Percentiles rank a stretch among this genome's conserved stretches.
Evolutionary conservation across 306 rosid species (phyloP).

Genomic region (Rosa multiflora): DNA sequence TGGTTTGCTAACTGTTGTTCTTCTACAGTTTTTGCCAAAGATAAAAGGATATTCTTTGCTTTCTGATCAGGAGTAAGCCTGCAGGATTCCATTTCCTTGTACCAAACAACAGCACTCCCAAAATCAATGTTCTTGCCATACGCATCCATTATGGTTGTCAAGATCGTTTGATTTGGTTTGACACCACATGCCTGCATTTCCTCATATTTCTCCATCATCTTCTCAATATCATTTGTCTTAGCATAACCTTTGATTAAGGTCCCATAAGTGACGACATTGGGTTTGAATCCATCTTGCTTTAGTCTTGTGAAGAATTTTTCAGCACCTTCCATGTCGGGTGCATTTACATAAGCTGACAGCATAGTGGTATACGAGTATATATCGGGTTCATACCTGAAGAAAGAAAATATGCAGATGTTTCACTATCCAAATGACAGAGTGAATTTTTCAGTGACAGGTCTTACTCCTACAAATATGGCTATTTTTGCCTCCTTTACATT

Average conservation of each 20-base stretch:
- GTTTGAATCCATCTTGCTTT: slow-evolving; percentile 71
- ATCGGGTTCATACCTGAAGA: slow-evolving; percentile 73
- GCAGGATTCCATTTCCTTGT: slow-evolving; percentile 71
- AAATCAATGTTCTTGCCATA: slow-evolving; percentile 77
- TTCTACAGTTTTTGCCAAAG: no score
- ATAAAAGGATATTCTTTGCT: no score
- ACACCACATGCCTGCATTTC: slow-evolving; percentile 67
- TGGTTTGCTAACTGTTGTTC: no score
- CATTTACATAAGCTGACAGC: slow-evolving; percentile 90
- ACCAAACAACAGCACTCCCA: slow-evolving; percentile 79
- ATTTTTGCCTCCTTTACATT: slow-evolving; percentile 7
- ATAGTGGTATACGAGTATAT: slow-evolving; percentile 84
- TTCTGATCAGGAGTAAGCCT: no score
- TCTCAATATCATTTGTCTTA: slow-evolving; percentile 55
- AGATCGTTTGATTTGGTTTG: slow-evolving; percentile 61
- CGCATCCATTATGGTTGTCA: slow-evolving; percentile 89
- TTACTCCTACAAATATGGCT: neutral
- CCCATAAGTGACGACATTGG: slow-evolving; percentile 80
- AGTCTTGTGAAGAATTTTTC: slow-evolving; percentile 75
- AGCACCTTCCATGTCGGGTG: slow-evolving; percentile 88
- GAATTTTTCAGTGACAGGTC: neutral
- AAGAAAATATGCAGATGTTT: slow-evolving; percentile 1
- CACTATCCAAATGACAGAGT: neutral
- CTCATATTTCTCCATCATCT: slow-evolving; percentile 66
- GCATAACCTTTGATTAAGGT: slow-evolving; percentile 87